Evolutionary conservation across 2,329 filamentous ascomycete species (phyloP).

Genomic region (Xylaria multiplex): DNA sequence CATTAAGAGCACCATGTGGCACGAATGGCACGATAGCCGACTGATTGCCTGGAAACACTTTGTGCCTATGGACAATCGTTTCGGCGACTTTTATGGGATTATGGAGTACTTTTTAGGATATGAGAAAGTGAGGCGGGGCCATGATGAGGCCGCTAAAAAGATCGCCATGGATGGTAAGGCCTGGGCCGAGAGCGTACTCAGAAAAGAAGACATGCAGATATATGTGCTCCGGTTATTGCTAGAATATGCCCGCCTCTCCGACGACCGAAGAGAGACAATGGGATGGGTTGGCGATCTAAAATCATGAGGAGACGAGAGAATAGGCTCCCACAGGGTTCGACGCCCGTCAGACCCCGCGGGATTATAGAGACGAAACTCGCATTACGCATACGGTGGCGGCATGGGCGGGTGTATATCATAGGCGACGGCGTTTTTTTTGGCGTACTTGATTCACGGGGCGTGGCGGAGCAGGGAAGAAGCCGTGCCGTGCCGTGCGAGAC

Average conservation of each 20-base stretch:
- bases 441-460: conserved; percentile 23
- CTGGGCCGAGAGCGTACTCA: conserved; percentile 75
- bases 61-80: conserved; percentile 80
- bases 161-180: conserved; percentile 73
- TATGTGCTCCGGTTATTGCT: conserved; percentile 73
- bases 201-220: conserved; percentile 78
- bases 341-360: conserved; percentile 15
- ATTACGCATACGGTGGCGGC: conserved; percentile 23
- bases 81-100: conserved; percentile 76
- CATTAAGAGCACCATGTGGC: conserved; percentile 81
- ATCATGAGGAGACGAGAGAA: conserved; percentile 36
- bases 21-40: conserved; percentile 82
- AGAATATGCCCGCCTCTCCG: conserved; percentile 68
- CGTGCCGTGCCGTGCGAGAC: too few species aligned
- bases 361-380: conserved; percentile 5
- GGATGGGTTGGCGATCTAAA: conserved; percentile 65
- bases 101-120: conserved; percentile 79
- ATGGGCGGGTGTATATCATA: conserved; percentile 40
- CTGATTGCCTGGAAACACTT: conserved; percentile 83
- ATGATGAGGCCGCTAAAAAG: conserved; percentile 68
- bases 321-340: conserved; percentile 1
- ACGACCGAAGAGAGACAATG: conserved; percentile 62
- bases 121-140: conserved; percentile 52
- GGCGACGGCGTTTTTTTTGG: conserved; percentile 39
- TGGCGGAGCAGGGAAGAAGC: conserved; percentile 21